Conservation (phyloP, 1,139 yeast species). For the Scheffersomyces illinoinensis region DNA sequence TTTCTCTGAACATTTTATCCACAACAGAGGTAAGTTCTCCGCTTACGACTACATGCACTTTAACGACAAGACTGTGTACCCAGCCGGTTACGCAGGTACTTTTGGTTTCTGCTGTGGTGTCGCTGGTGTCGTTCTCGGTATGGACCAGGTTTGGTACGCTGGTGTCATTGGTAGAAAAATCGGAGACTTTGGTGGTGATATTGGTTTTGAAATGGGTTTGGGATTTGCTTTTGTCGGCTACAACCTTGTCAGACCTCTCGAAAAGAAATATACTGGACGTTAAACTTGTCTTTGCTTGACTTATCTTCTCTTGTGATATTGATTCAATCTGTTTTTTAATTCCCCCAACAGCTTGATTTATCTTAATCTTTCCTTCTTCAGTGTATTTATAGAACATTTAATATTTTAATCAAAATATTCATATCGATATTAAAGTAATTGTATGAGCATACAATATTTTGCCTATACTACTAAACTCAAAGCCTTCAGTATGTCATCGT, state of each 20-base stretch:
- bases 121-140: conserved; percentile 83
- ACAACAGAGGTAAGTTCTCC: conserved; percentile 57
- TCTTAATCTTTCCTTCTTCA: neutral
- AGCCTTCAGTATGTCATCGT: too few species aligned
- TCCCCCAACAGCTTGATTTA: neutral
- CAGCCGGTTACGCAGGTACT: conserved; percentile 76
- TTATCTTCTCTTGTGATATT: neutral
- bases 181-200: conserved; percentile 77
- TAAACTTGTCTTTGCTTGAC: conserved; percentile 12
- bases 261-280: conserved; percentile 63
- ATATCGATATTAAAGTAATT: neutral
- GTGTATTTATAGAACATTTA: neutral
- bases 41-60: conserved; percentile 67
- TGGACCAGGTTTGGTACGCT: conserved; percentile 80
- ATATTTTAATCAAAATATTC: neutral
- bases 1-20: conserved; percentile 76
- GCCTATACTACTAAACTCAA: neutral
- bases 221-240: conserved; percentile 68
- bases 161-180: conserved; percentile 67
- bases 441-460: neutral
- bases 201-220: conserved; percentile 80
- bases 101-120: conserved; percentile 81
- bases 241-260: conserved; percentile 65
- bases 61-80: conserved; percentile 56
- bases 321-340: neutral